Evolutionary conservation across 2,329 filamentous ascomycete species (phyloP).

Genomic region (Cladosporium colombiae): DNA sequence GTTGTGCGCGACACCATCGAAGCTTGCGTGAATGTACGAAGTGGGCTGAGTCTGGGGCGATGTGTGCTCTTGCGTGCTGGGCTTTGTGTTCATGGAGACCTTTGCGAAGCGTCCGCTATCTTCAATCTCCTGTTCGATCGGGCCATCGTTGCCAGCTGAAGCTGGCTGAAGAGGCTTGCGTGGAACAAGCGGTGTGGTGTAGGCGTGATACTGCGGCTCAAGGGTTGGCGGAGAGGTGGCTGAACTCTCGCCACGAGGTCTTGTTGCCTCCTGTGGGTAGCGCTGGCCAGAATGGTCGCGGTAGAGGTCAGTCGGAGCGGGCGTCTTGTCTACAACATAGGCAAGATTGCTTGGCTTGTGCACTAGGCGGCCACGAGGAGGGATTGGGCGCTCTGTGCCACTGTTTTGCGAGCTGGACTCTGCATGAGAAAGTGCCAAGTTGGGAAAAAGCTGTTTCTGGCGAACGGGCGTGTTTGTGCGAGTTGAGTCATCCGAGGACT

Average conservation of each 20-base stretch:
- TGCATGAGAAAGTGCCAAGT: background rate
- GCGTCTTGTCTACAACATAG: background rate
- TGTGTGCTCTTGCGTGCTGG: background rate
- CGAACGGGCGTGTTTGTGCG: background rate
- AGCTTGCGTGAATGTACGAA: background rate
- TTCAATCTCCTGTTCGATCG: too few species aligned
- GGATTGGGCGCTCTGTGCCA: background rate
- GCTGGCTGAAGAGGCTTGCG: background rate
- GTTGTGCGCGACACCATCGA: background rate
- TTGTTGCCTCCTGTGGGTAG: slow-evolving; percentile 23
- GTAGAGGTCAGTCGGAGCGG: slow-evolving; percentile 23
- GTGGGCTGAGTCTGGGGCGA: slow-evolving; percentile 1
- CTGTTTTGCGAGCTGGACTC: slow-evolving; percentile 1
- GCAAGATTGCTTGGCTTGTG: slow-evolving; percentile 2
- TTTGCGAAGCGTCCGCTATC: background rate
- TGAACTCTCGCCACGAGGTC: slow-evolving; percentile 7
- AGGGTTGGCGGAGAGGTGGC: background rate
- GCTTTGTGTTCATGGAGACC: background rate
- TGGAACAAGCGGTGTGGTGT: background rate
- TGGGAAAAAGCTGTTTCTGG: background rate
- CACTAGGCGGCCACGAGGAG: background rate
- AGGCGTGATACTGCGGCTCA: background rate
- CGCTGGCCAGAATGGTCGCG: slow-evolving; percentile 25
- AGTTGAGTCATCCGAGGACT: background rate
- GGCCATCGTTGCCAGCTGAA: background rate